Evolutionary conservation across 208 protist genomes (phyloP).

Genomic region (Crithidia acanthocephali): DNA sequence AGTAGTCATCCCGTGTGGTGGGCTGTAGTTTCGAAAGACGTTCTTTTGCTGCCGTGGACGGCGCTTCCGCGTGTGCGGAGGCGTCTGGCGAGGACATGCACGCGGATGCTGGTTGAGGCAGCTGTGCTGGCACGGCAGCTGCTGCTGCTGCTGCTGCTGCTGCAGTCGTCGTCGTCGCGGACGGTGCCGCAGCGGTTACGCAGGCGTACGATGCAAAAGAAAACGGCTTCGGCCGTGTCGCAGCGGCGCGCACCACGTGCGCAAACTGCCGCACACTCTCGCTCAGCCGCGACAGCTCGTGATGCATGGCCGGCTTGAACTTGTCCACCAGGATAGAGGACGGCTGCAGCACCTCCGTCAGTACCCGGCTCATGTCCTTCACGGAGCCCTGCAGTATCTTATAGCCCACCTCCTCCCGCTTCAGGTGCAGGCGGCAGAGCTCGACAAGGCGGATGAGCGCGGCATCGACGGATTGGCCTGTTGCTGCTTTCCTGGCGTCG

Average conservation of each 20-base stretch:
- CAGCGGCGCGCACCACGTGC: constrained; percentile 9
- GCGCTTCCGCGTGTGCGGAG: background rate
- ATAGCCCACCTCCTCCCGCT: constrained; percentile 34
- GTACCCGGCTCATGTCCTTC: constrained; percentile 31
- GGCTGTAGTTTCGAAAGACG: background rate
- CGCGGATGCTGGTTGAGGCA: no score
- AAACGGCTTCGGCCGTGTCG: constrained; percentile 11
- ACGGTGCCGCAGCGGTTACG: background rate
- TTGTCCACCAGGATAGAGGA: background rate
- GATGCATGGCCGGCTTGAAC: constrained; percentile 5
- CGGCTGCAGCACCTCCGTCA: constrained; percentile 33
- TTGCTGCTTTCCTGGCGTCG: no score
- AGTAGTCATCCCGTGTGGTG: background rate
- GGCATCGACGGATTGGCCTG: constrained; percentile 12
- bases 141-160: no score
- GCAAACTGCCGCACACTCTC: constrained; percentile 8
- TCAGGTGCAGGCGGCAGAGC: constrained; percentile 34
- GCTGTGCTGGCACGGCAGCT: no score
- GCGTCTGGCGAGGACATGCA: no score
- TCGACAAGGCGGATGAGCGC: constrained; percentile 22
- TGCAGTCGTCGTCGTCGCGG: background rate
- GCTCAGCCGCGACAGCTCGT: constrained; percentile 21
- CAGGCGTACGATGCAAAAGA: background rate
- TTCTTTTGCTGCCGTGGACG: background rate
- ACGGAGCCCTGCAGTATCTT: constrained; percentile 30